A percentile compares a stretch with the other conserved stretches of the same genome.
Evolutionary conservation across 352 stramenopile species (phyloP).

Genomic region (Thraustochytrium sp.): DNA sequence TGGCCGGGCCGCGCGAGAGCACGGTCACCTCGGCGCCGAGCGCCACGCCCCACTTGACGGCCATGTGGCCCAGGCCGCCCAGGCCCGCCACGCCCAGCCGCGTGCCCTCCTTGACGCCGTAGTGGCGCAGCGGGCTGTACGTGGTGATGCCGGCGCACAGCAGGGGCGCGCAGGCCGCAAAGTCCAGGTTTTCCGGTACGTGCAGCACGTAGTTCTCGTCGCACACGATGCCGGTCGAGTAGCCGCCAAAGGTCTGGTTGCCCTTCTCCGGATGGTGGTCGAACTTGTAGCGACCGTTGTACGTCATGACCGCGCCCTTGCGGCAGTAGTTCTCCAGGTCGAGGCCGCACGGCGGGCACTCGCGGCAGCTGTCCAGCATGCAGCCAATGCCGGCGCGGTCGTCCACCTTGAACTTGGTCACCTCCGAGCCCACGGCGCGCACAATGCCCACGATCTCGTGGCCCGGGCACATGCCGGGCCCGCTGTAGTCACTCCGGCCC

Average conservation of each 20-base stretch:
- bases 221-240: constrained; percentile 64
- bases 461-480: constrained; percentile 49
- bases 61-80: constrained; percentile 73
- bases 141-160: constrained; percentile 77
- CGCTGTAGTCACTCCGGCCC: background rate
- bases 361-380: constrained; percentile 63
- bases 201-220: constrained; percentile 61
- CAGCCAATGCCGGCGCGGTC: constrained; percentile 69
- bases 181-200: constrained; percentile 66
- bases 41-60: constrained; percentile 66
- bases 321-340: constrained; percentile 64
- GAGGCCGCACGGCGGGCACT: constrained; percentile 62
- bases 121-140: constrained; percentile 67
- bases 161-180: constrained; percentile 59
- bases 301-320: constrained; percentile 54
- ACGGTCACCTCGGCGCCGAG: constrained; percentile 67
- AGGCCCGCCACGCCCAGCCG: constrained; percentile 62
- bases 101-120: constrained; percentile 52
- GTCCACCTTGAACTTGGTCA: constrained; percentile 63
- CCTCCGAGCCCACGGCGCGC: constrained; percentile 55
- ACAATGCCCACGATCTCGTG: constrained; percentile 57
- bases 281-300: constrained; percentile 53
- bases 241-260: constrained; percentile 61
- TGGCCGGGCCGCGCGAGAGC: constrained; percentile 63
- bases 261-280: constrained; percentile 20